Base-by-base conservation (phyloP, 306 rosid genomes). In the Cicer bijugum region DNA sequence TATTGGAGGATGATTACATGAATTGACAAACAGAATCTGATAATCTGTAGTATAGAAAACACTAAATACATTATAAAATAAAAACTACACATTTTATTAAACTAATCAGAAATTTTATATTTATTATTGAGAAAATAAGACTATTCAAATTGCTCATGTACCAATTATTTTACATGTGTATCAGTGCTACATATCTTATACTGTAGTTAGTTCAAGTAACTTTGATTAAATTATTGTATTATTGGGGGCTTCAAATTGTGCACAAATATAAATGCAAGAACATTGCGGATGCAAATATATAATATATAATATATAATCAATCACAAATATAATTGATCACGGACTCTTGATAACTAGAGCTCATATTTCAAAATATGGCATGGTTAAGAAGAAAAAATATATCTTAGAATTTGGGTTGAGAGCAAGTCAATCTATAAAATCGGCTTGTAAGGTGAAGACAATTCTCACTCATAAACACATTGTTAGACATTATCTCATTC, bases 191-290 rank as follows among this genome's bases (percentile, higher is more conserved):
- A 8, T 14, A 7, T 52, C 9, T 14, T 20, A n/a, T 28, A 28
- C 4, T 3, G 33, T 3, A 28, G 3, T 67, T 46, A 45, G 12
- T 67, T 51, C 8, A 53, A 52, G 20, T 52, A 38, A 37, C 47
- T 4, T 51, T 23, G 9, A 68, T 50, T 28, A 50, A 35, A 69
- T n/a, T 1, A 9, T 12, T 12, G 8, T 6, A 38, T 12, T 52
- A 38, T 51, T 52, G 4, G 74, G 6, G 55, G 50, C 48, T 69
- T 15, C 62, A 52, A 70, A 12, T 39, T 70, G 12, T 70, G 17
- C 40, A 44, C 39, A 38, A 6, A 53, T 15, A 39, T 53, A 53
- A 70, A 55, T 53, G 50, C 64, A 37, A 52, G 38, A 39, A 38
- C 48, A 9, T 16, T 44, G 42, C 1, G 10, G 55, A 19, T 45